Evolutionary conservation across 2,329 filamentous ascomycete species (phyloP).

Genomic region (Cadophora malorum): DNA sequence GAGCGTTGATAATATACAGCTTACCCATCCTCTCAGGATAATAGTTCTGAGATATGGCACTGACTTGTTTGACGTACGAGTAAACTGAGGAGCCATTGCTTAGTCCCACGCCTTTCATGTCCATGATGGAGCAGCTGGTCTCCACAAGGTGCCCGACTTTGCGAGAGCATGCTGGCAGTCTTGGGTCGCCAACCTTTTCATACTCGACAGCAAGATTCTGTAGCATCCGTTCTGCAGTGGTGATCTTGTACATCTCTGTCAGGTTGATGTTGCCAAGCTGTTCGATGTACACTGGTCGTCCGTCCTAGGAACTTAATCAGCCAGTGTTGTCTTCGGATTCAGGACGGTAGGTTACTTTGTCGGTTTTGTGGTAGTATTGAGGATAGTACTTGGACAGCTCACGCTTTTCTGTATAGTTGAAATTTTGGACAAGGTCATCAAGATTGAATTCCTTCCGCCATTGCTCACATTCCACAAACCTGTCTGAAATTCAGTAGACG

Average conservation of each 20-base stretch:
- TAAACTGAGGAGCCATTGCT: slow-evolving; percentile 83
- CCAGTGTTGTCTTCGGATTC: neutral
- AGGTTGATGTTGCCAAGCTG: slow-evolving; percentile 93
- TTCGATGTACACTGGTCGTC: slow-evolving; percentile 96
- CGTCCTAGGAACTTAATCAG: slow-evolving; percentile 67
- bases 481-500: slow-evolving; percentile 47
- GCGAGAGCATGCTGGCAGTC: slow-evolving; percentile 92
- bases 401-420: slow-evolving; percentile 86
- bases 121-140: slow-evolving; percentile 98
- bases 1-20: slow-evolving; percentile 97
- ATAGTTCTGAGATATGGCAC: slow-evolving; percentile 95
- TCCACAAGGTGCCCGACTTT: slow-evolving; percentile 89
- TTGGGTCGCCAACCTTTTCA: slow-evolving; percentile 91
- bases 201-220: slow-evolving; percentile 97
- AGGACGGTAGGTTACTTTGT: slow-evolving; percentile 62
- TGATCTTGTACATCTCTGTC: slow-evolving; percentile 89
- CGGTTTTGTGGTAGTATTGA: slow-evolving; percentile 98
- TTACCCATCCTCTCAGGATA: slow-evolving; percentile 97
- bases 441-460: slow-evolving; percentile 87
- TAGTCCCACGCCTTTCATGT: slow-evolving; percentile 92
- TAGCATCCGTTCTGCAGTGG: slow-evolving; percentile 90
- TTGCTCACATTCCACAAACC: slow-evolving; percentile 89
- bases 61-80: slow-evolving; percentile 83
- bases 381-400: slow-evolving; percentile 91
- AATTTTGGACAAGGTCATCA: slow-evolving; percentile 78